phyloP scores from a whole-genome alignment of 768 basidiomycete genomes.

The Leucocoprinus leucothites region DNA sequence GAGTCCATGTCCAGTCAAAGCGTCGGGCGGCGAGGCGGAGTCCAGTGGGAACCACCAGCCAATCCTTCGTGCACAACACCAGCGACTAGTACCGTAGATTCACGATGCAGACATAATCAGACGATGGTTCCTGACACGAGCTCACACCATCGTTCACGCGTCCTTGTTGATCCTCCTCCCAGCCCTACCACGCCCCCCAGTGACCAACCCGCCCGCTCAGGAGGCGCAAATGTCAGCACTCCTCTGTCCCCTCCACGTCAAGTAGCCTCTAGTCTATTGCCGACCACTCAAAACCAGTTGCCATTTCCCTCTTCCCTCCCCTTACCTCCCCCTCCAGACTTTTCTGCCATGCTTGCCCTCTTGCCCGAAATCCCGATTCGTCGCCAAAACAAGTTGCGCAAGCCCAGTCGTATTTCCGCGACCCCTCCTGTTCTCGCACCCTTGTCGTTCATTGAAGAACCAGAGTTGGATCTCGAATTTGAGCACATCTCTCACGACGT shows the following conservation, averaged over 20 bases:
- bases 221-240: neutral
- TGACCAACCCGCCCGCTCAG: no score
- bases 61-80: neutral
- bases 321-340: neutral
- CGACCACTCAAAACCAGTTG: conserved; percentile 4
- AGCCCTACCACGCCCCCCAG: neutral
- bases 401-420: neutral
- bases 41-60: neutral
- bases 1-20: neutral
- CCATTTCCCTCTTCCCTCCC: conserved; percentile 1
- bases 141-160: neutral
- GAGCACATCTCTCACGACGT: conserved; percentile 7
- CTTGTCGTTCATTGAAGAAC: conserved; percentile 4
- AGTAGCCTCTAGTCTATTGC: neutral
- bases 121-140: neutral
- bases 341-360: conserved; percentile 5
- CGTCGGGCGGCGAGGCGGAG: neutral
- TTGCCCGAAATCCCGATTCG: neutral
- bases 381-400: conserved; percentile 10
- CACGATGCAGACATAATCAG: neutral
- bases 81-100: no score
- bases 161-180: neutral
- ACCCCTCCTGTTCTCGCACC: conserved; percentile 7
- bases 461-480: conserved; percentile 5
- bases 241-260: conserved; percentile 6